Base-by-base conservation (phyloP, 495 filamentous ascomycete species). In the Penicillium roqueforti region DNA sequence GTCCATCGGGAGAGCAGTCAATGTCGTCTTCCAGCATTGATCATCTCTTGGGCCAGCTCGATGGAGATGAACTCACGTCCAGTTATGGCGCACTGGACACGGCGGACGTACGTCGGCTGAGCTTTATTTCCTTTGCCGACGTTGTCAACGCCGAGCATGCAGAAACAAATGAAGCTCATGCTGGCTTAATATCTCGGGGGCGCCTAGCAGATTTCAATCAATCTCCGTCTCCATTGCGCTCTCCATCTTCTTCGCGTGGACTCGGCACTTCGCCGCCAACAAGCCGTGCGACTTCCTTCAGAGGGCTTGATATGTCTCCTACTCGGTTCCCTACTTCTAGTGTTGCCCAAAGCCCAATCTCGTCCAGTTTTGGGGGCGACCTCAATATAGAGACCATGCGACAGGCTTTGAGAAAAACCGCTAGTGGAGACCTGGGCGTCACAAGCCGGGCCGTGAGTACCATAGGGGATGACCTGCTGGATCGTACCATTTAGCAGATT, bases 81-180 rank as follows among this genome's bases (percentile, higher is more conserved):
- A 41, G 49, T 19, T 47, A 62, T 43, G 59, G 84, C 36, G 81
- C 80, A 45, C 73, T 89, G 45, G 89, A 92, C 66, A 80, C 78
- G 13, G 79, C 80, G 31, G 91, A 95, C 68, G 80, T 90, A n/a
- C 81, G 89, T 22, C 82, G 91, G 11, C 73, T 96, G 45, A 89
- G 84, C 68, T 96, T 96, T 73, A 95, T 96, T 66, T 92, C 88
- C 14, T 96, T 96, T 65, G 90, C 92, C 26, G 91, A 96, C 62
- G 88, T 96, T 10, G 89, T 96, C n/a, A 89, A 93, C 66, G 81
- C 87, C 22, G 91, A 96, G 65, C 91, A 95, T 62, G 75, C 76
- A 4, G 84, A 70, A 39, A 58, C 49, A 18, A 57, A 47, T 10
- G 66, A 69, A 45, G 40, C 45, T 14, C 50, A 52, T 19, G 14